These are phyloP conservation scores for Fusarium anguioides DNA, from an alignment of 2,329 filamentous ascomycete species.

Conservation along the genomic window DNA sequence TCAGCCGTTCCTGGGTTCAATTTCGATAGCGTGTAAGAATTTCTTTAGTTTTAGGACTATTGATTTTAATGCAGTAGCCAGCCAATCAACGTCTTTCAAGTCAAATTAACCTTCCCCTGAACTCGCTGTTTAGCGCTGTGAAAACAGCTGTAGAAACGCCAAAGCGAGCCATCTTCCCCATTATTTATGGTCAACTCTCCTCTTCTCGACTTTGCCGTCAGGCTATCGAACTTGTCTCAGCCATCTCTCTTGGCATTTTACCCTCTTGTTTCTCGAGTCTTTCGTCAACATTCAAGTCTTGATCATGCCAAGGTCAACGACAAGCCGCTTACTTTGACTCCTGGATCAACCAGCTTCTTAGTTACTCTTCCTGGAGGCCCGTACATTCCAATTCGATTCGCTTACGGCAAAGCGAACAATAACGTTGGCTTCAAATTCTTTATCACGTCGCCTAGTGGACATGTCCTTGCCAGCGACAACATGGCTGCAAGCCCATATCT, in stretches of 20 bases:
- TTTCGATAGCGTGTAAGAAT: background rate
- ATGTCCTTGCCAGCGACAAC: background rate
- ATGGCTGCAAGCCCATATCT: background rate
- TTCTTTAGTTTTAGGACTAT: background rate
- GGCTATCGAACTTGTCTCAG: background rate
- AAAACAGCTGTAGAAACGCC: no score
- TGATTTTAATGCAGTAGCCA: background rate
- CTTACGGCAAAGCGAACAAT: slow-evolving; percentile 2
- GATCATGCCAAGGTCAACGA: slow-evolving; percentile 11
- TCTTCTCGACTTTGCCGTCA: accelerated
- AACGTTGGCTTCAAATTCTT: background rate
- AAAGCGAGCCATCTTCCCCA: background rate
- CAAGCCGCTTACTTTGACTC: slow-evolving; percentile 9
- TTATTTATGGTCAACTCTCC: background rate
- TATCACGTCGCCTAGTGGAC: background rate
- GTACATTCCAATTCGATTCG: background rate
- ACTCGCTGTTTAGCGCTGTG: no score
- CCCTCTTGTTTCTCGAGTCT: background rate
- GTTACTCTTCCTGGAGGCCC: accelerated
- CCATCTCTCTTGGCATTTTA: background rate
- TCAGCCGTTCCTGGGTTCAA: background rate
- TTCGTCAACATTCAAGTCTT: accelerated
- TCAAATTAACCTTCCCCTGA: background rate
- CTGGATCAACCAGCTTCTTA: background rate
- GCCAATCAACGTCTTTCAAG: background rate